Percentiles rank a stretch among this genome's conserved stretches.
Conservation (phyloP, 2,329 filamentous ascomycete genomes). For the Ophiostoma australiae region DNA sequence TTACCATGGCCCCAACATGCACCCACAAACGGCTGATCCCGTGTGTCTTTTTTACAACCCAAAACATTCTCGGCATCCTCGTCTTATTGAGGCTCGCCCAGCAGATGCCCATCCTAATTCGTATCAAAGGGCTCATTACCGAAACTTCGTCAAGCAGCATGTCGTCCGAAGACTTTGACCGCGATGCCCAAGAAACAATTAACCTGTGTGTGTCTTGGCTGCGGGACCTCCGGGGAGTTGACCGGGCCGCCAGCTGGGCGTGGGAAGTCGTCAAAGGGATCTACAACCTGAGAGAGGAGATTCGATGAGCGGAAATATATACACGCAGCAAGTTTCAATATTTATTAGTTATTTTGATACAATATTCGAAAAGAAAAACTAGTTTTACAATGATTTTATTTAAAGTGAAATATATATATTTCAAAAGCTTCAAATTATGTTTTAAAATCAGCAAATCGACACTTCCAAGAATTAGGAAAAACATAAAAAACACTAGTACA, state of each 20-base stretch:
- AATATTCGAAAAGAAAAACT: no score
- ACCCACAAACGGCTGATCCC: conserved; percentile 56
- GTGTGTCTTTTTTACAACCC: conserved; percentile 57
- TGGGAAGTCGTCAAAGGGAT: conserved; percentile 48
- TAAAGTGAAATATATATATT: no score
- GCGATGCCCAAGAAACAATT: conserved; percentile 47
- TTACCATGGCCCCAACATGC: conserved; percentile 53
- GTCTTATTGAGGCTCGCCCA: conserved; percentile 52
- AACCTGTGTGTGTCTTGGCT: conserved; percentile 56
- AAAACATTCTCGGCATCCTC: conserved; percentile 56
- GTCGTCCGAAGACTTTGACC: conserved; percentile 41
- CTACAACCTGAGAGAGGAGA: conserved; percentile 33
- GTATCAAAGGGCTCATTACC: conserved; percentile 38
- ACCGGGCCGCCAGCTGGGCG: conserved; percentile 52
- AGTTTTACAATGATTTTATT: no score
- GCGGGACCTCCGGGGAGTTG: conserved; percentile 50
- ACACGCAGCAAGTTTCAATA: no score
- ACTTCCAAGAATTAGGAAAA: no score
- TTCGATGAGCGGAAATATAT: background rate
- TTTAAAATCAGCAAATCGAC: no score
- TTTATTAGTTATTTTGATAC: no score
- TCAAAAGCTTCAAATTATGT: no score
- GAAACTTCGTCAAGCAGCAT: background rate
- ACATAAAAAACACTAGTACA: no score
- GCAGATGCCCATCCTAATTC: conserved; percentile 46